Evolutionary conservation across 352 stramenopile genomes (phyloP).

Genomic region (Globisporangium emineosum): DNA sequence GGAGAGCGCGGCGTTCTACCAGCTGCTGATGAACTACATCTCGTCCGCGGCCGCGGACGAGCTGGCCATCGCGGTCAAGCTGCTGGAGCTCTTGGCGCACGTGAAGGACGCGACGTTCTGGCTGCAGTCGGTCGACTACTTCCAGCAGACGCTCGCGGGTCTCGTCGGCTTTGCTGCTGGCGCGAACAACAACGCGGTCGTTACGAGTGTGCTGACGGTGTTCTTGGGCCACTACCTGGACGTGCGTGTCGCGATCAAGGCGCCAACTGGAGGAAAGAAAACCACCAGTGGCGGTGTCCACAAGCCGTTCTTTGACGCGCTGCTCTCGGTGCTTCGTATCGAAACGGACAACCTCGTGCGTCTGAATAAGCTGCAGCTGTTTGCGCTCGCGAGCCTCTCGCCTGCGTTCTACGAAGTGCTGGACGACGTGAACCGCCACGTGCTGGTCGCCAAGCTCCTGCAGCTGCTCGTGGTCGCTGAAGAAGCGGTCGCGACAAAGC

Average conservation of each 20-base stretch:
- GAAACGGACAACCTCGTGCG: constrained; percentile 31
- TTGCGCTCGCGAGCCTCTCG: constrained; percentile 38
- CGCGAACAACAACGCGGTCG: constrained; percentile 2
- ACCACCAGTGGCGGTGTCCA: constrained; percentile 17
- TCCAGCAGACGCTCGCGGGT: constrained; percentile 42
- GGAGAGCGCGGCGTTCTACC: constrained; percentile 36
- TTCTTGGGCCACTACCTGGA: constrained; percentile 64
- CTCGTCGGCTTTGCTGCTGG: constrained; percentile 13
- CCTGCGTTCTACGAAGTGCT: constrained; percentile 40
- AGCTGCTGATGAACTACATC: constrained; percentile 49
- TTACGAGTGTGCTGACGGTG: constrained; percentile 34
- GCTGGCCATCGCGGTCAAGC: constrained; percentile 44
- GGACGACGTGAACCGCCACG: constrained; percentile 46
- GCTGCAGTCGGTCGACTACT: constrained; percentile 63
- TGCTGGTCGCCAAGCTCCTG: constrained; percentile 47
- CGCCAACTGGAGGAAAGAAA: constrained; percentile 23
- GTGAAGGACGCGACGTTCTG: constrained; percentile 54
- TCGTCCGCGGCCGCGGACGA: constrained; percentile 42
- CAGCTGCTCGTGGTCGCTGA: constrained; percentile 59
- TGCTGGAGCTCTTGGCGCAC: constrained; percentile 58
- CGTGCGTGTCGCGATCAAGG: constrained; percentile 24
- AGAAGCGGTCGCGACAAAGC: constrained; percentile 48
- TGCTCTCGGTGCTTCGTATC: constrained; percentile 43
- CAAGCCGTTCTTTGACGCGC: constrained; percentile 55
- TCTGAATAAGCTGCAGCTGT: constrained; percentile 43